Percentiles rank a stretch among this genome's conserved stretches.
phyloP scores from a whole-genome alignment of 2,329 filamentous ascomycete genomes.

The Sporothrix sp. region DNA sequence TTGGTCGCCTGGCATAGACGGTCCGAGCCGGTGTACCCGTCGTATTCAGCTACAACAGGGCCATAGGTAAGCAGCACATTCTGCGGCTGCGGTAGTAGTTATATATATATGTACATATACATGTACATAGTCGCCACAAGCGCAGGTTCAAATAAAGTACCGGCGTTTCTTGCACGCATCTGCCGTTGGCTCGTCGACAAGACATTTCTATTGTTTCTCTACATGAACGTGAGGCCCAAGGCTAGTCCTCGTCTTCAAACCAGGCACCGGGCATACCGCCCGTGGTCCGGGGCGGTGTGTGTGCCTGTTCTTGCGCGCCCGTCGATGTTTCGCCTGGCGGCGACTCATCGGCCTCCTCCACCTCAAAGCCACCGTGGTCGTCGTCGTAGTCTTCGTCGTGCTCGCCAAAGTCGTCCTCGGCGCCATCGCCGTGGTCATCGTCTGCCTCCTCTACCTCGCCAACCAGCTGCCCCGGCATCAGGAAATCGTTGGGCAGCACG shows the following conservation, averaged over 20 bases:
- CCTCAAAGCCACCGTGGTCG: neutral
- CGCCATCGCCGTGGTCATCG: neutral
- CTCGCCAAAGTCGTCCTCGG: neutral
- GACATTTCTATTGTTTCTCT: neutral
- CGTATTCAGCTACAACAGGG: no score
- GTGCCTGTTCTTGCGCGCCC: neutral
- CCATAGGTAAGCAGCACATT: no score
- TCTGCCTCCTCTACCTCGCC: neutral
- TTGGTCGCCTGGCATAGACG: slow-evolving; percentile 4
- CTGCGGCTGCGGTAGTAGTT: no score
- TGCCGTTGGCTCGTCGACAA: no score
- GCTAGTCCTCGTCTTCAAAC: slow-evolving; percentile 13
- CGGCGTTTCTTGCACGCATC: neutral
- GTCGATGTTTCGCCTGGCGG: neutral
- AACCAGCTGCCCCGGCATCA: neutral
- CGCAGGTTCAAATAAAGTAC: no score
- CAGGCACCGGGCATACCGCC: slow-evolving; percentile 15
- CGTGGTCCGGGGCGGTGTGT: neutral
- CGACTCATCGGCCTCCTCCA: neutral
- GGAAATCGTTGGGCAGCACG: neutral
- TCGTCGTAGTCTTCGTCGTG: neutral
- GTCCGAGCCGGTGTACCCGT: neutral
- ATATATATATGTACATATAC: no score
- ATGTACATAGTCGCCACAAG: no score
- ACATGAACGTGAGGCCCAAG: no score